Evolutionary conservation across 2,329 filamentous ascomycete species (phyloP).

Genomic region (Cercospora janseana): DNA sequence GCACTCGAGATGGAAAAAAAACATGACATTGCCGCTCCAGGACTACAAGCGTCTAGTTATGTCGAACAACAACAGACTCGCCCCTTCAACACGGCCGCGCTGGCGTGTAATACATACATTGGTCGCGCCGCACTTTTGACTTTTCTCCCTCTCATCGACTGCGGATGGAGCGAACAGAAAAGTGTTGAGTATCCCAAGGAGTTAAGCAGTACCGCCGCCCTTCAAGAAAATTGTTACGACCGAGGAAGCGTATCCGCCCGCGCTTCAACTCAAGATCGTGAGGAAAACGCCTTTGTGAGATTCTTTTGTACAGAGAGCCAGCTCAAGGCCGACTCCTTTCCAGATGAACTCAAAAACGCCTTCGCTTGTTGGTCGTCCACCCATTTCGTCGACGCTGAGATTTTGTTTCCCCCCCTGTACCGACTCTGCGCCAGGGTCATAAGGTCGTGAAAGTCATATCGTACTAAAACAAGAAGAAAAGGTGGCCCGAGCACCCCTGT

Average conservation of each 20-base stretch:
- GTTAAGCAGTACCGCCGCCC: constrained; percentile 4
- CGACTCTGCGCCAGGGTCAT: constrained; percentile 12
- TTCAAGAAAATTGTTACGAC: too few relatives aligned
- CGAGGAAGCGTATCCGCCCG: constrained; percentile 13
- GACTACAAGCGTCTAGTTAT: constrained; percentile 22
- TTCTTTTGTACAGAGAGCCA: not conserved
- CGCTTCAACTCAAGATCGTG: constrained; percentile 15
- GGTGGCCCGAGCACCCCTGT: constrained; percentile 1
- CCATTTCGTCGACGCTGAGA: constrained; percentile 18
- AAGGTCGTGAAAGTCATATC: constrained; percentile 13
- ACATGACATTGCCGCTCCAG: constrained; percentile 15
- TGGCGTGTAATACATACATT: too few relatives aligned
- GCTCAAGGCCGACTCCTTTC: too few relatives aligned
- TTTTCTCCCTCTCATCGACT: too few relatives aligned
- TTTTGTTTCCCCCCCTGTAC: too few relatives aligned
- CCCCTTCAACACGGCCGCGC: constrained; percentile 18
- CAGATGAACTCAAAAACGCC: too few relatives aligned
- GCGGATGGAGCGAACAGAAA: too few relatives aligned
- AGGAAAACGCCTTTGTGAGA: too few relatives aligned
- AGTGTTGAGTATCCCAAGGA: constrained; percentile 15
- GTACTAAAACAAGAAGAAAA: constrained; percentile 12
- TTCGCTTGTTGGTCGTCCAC: constrained; percentile 16
- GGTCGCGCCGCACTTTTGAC: constrained; percentile 3
- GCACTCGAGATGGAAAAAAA: constrained; percentile 1
- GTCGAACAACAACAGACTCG: constrained; percentile 20